Evolutionary conservation across 2,329 filamentous ascomycete genomes (phyloP), one percentile per base, ranked within the genome.

Genomic region (Madurella mycetomatis): DNA sequence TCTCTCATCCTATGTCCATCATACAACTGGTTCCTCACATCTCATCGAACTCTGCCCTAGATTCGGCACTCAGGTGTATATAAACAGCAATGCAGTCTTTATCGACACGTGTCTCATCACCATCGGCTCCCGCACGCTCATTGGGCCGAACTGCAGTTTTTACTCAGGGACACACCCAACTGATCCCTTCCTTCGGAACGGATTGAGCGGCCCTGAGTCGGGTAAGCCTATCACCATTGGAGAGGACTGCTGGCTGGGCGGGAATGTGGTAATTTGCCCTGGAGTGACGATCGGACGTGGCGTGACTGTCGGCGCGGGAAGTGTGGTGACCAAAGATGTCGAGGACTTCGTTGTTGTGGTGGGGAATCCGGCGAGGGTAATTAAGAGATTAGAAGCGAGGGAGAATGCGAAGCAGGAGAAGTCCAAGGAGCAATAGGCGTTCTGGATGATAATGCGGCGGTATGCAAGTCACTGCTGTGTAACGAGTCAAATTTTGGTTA

Each of bases 211-310:
- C 0, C 90, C 90, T 0, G 91, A 96, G 69, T 65, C 73, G 9
- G 91, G 90, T 0, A 83, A 81, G 61, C 81, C 87, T 9, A 88
- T 96, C 57, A 79, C 75, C 34, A 83, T 95, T 50, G 89, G 86
- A 0, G 85, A 90, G 60, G 90, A 95, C 72, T 88, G 88, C 70
- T 90, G 88, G 88, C 71, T 92, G 31, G 88, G 85, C 1, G 87
- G 87, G 0, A 86, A 85, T 64, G 84, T 83, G 5, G 82, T 77
- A 18, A 81, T 95, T 16, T 73, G 92, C 42, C 84, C 88, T 0
- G 90, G 90, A 0, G 84, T 95, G 19, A 92, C 80, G 1, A 86
- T 95, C 60, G 90, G 91, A 0, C 77, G 79, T 51, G 90, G 90
- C 0, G 78, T 75, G 4, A 88, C 85, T 0, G 78, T 95, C 56